phyloP scores from a whole-genome alignment of 1,284 basidiomycete genomes.

The Ceratobasidium sp. region DNA sequence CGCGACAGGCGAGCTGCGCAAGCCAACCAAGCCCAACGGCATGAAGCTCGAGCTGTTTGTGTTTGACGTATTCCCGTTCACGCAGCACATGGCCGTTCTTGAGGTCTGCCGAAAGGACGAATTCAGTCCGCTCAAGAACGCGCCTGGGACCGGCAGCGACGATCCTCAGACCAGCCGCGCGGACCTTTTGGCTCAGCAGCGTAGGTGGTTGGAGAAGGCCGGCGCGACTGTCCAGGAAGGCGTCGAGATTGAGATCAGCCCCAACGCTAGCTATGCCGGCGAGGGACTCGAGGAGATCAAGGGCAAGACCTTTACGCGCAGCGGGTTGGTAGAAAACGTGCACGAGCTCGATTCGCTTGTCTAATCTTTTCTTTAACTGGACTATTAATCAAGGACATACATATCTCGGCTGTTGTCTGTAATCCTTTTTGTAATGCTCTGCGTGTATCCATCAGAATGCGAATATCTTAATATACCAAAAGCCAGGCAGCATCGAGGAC shows the following conservation, averaged over 20 bases:
- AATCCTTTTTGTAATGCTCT: slow-evolving; percentile 68
- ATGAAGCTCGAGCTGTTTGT: slow-evolving; percentile 99
- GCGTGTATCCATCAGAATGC: slow-evolving; percentile 53
- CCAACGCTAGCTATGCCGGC: slow-evolving; percentile 89
- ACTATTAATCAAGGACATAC: slow-evolving; percentile 31
- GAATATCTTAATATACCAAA: slow-evolving; percentile 5
- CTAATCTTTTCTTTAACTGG: slow-evolving; percentile 50
- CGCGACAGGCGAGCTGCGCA: slow-evolving; percentile 72
- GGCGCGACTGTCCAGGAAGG: slow-evolving; percentile 80
- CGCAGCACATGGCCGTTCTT: slow-evolving; percentile 85
- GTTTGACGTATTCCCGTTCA: slow-evolving; percentile 98
- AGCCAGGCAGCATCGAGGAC: too few relatives aligned
- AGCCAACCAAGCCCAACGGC: slow-evolving; percentile 93
- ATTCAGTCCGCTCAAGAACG: slow-evolving; percentile 98
- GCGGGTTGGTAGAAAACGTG: slow-evolving; percentile 65
- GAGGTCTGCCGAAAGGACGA: slow-evolving; percentile 92
- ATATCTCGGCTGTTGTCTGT: background rate
- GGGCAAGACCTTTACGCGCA: slow-evolving; percentile 76
- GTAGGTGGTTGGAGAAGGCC: slow-evolving; percentile 82
- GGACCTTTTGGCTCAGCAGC: slow-evolving; percentile 93
- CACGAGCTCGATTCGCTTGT: slow-evolving; percentile 68
- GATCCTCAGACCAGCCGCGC: slow-evolving; percentile 90
- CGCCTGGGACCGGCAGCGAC: slow-evolving; percentile 94
- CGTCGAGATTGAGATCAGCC: slow-evolving; percentile 92
- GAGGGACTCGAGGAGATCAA: slow-evolving; percentile 88